Percentiles rank a stretch among this genome's conserved stretches.
Conservation (phyloP, 2,329 filamentous ascomycete genomes). For the Fusarium sp. region DNA sequence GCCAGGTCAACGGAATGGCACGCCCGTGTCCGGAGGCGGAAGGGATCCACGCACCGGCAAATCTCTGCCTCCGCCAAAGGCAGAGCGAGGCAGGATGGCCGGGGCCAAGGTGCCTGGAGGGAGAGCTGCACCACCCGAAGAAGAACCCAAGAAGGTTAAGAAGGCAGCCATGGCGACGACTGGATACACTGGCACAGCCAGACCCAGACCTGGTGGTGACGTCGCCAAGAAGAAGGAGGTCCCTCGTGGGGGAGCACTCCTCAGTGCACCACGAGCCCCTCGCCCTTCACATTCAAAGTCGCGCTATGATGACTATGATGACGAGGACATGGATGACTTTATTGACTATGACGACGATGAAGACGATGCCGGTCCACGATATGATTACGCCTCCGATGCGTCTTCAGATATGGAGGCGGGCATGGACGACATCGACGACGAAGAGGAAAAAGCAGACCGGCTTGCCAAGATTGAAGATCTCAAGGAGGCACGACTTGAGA, state of each 20-base stretch:
- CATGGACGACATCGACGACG: conserved; percentile 76
- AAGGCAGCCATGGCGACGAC: conserved; percentile 72
- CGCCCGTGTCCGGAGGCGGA: conserved; percentile 38
- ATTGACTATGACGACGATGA: conserved; percentile 71
- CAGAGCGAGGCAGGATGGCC: conserved; percentile 35
- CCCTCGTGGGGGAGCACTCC: conserved; percentile 55
- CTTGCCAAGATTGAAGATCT: conserved; percentile 76
- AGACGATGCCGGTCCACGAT: conserved; percentile 55
- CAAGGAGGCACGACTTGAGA: conserved; percentile 71
- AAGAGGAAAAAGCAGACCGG: conserved; percentile 72
- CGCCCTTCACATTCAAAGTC: conserved; percentile 48
- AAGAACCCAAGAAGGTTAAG: conserved; percentile 67
- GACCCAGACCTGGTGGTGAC: conserved; percentile 60
- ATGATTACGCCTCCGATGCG: conserved; percentile 70
- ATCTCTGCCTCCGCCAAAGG: conserved; percentile 27
- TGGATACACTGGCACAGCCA: conserved; percentile 73
- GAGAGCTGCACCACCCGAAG: conserved; percentile 24
- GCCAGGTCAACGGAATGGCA: conserved; percentile 39
- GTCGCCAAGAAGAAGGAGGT: conserved; percentile 48
- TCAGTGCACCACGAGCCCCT: conserved; percentile 47
- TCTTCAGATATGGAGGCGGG: conserved; percentile 85
- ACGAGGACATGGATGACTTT: conserved; percentile 71
- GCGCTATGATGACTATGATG: conserved; percentile 68
- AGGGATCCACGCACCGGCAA: conserved; percentile 40
- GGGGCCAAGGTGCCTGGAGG: conserved; percentile 36